Evolutionary conservation across 768 basidiomycete genomes (phyloP), one percentile per base, ranked within the genome.

Genomic region (Auriscalpium microsporum): DNA sequence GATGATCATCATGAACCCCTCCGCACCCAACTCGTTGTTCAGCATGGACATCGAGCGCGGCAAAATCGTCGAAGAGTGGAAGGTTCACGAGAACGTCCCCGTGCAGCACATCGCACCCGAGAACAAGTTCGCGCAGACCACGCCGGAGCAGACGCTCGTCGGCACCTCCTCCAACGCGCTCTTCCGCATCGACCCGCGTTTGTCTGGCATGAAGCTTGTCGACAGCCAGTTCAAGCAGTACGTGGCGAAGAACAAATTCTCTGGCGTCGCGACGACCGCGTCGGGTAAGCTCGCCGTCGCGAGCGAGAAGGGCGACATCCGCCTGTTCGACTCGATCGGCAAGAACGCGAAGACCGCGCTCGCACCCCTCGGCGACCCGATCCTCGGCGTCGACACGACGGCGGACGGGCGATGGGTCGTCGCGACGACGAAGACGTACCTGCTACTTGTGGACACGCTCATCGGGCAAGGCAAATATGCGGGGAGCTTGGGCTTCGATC

Each of bases 301-400:
- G 37, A 94, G 91, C 63, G 87, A 90, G 68, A 99, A 98, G 74
- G 96, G 96, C 53, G 96, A 98, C 66, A 89, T 99, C 61, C 78
- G 94, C 40, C 75, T 99, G 54, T 99, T 94, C 62, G 96, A 99
- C 71, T 78, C 86, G 48, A 87, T 99, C 61, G 96, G 96, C 45
- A 99, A 98, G 80, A 98, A 92, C 65, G 96, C 96, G 33, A 99
- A 99, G 82, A 99, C 96, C 10, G 93, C 94, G 11, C 74, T 99
- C 37, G 94, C 94, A 36, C 90, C 94, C 45, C 77, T 97, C 17
- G 96, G 96, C 13, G 94, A 96, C 71, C 90, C 95, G 46, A 97
- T 99, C 64, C 70, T 90, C 50, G 96, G 96, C 37, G 80, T 99
- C 51, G 96, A 99, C 72, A 90, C 90, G 10, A 93, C 94, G 8